Evolutionary conservation across 805 yeast species (phyloP), one percentile per base, ranked within the genome.

Genomic region (Saturnispora dispora): DNA sequence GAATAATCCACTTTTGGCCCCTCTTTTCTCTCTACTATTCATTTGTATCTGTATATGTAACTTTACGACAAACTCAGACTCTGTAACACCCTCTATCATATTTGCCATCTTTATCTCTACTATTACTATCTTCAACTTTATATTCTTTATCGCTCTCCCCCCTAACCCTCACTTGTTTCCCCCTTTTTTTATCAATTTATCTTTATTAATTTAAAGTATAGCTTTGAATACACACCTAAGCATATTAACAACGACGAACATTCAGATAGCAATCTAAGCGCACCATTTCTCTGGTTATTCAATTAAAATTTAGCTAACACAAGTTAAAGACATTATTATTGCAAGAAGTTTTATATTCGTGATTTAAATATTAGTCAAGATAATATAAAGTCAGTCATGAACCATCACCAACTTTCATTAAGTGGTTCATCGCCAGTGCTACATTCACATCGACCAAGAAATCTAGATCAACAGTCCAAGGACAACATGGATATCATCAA

Each of bases 1-100:
- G 97, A 91, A 65, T 82, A 37, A 9, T 18, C 15, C 15, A n/a
- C n/a, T 11, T 30, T 30, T 3, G 10, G 22, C 40, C n/a, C 3
- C 40, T 15, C 40, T 36, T 18, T 36, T n/a, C 10, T 18, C 20
- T 36, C 20, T 17, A 18, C 23, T 18, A 6, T 15, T 18, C 33
- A 30, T 10, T 30, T 30, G 33, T 30, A 30, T 30, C 33, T 30
- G 15, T 30, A 10, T 30, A 30, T 30, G 15, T 30, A 30, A 30
- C 15, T 30, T 9, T 11, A 11, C 33, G 15, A 9, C 33, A 30
- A 9, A 7, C 28, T 25, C 28, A 7, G 28, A 9, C 28, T 25
- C 8, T 10, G 33, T 13, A 11, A 30, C 13, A 30, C 5, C 13
- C 13, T 9, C n/a, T 5, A 13, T 3, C 33, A 9, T 13, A 11